phyloP scores from a whole-genome alignment of 1,139 yeast genomes.

The Candida albicans region DNA sequence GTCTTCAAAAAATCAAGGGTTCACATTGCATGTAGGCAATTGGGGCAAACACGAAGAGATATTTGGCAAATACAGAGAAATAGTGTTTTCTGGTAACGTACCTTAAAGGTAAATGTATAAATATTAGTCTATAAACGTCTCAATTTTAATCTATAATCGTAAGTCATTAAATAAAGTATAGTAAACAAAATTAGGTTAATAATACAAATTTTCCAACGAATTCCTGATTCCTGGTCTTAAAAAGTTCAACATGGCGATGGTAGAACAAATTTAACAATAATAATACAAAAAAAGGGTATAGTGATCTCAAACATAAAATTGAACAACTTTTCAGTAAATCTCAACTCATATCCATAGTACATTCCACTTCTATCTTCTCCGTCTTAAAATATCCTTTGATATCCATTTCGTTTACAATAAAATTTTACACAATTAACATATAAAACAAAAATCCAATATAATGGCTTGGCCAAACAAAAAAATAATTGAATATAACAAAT shows the following conservation, averaged over 20 bases:
- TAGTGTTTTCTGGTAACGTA: constrained; percentile 5
- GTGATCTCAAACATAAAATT: too few relatives aligned
- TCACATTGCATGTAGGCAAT: constrained; percentile 16
- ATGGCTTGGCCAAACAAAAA: neutral
- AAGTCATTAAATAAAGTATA: neutral
- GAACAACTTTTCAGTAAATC: too few relatives aligned
- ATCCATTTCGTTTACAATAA: constrained; percentile 1
- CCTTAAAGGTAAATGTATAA: neutral
- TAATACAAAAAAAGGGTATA: neutral
- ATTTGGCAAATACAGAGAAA: constrained; percentile 15
- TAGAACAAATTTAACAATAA: too few relatives aligned
- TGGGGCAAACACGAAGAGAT: constrained; percentile 40
- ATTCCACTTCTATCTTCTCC: neutral
- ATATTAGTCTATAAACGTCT: neutral
- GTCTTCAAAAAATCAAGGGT: constrained; percentile 8
- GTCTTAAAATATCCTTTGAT: too few relatives aligned
- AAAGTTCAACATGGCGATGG: neutral
- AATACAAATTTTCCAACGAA: neutral
- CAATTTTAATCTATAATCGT: constrained; percentile 1
- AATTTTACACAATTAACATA: constrained; percentile 1
- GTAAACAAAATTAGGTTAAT: neutral
- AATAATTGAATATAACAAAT: neutral
- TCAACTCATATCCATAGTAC: neutral
- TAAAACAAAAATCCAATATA: neutral
- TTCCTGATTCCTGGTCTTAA: neutral